Evolutionary conservation across 2,329 filamentous ascomycete genomes (phyloP).

Genomic region (Dryadomyces quercus-mongolicae): DNA sequence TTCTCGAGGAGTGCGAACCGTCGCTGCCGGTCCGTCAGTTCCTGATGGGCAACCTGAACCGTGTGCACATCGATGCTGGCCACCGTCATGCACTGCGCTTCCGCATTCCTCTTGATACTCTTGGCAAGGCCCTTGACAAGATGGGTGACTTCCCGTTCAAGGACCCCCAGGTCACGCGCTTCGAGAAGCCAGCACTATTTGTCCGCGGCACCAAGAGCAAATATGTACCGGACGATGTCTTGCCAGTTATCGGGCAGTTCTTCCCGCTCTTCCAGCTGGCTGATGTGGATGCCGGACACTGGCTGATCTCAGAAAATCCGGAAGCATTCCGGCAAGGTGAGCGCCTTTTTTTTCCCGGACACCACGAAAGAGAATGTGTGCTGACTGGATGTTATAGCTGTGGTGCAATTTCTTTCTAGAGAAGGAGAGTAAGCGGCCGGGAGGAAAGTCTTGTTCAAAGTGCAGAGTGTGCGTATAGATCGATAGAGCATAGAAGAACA

Average conservation of each 20-base stretch:
- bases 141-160: constrained; percentile 86
- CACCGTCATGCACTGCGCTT: constrained; percentile 46
- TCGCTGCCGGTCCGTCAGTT: constrained; percentile 77
- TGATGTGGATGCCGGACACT: constrained; percentile 72
- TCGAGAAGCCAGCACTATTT: constrained; percentile 69
- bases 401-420: constrained; percentile 21
- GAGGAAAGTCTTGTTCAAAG: not conserved
- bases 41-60: constrained; percentile 72
- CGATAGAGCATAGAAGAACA: not conserved
- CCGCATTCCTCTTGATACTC: constrained; percentile 62
- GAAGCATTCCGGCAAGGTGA: constrained; percentile 64
- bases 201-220: constrained; percentile 64
- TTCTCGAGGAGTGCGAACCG: constrained; percentile 63
- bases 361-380: not conserved
- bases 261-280: constrained; percentile 65
- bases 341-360: constrained; percentile 18
- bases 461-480: not conserved
- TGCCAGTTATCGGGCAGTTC: constrained; percentile 70
- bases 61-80: constrained; percentile 23
- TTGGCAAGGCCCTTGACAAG: constrained; percentile 56
- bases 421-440: constrained; percentile 12
- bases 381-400: constrained; percentile 14
- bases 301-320: constrained; percentile 82
- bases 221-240: constrained; percentile 69
- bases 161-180: constrained; percentile 54